Percentiles rank a stretch among this genome's conserved stretches.
Evolutionary conservation across 2,329 filamentous ascomycete genomes (phyloP).

Genomic region (Sarocladium strictum): DNA sequence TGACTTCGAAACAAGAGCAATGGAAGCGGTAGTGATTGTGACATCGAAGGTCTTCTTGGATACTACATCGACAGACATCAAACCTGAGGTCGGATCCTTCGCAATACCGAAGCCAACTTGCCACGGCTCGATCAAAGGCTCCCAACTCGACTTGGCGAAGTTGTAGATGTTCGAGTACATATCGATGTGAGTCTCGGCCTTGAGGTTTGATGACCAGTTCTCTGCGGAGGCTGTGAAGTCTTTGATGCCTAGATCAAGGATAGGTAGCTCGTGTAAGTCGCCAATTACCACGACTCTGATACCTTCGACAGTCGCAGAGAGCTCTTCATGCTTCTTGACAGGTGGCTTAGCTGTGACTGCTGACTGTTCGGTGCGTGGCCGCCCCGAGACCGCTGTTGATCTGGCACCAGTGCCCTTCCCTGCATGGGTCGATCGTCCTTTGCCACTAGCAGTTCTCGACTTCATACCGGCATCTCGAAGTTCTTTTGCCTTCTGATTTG

Average conservation of each 20-base stretch:
- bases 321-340: constrained; percentile 54
- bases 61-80: constrained; percentile 75
- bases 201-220: constrained; percentile 87
- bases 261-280: constrained; percentile 89
- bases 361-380: constrained; percentile 16
- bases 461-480: constrained; percentile 44
- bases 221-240: constrained; percentile 77
- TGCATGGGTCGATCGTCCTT: constrained; percentile 47
- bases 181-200: constrained; percentile 83
- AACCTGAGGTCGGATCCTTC: constrained; percentile 67
- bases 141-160: constrained; percentile 98
- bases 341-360: constrained; percentile 13
- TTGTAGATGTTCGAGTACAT: constrained; percentile 97
- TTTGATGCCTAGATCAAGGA: constrained; percentile 90
- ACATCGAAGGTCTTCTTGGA: constrained; percentile 90
- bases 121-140: constrained; percentile 94
- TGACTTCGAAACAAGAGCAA: constrained; percentile 88
- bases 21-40: constrained; percentile 87
- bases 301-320: constrained; percentile 81
- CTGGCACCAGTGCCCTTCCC: constrained; percentile 32
- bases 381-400: constrained; percentile 24
- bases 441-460: constrained; percentile 51
- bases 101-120: constrained; percentile 85
- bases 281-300: constrained; percentile 91
- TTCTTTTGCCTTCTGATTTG: constrained; percentile 52